phyloP scores from a whole-genome alignment of 768 basidiomycete species.

The Rhizopogon vinicolor region DNA sequence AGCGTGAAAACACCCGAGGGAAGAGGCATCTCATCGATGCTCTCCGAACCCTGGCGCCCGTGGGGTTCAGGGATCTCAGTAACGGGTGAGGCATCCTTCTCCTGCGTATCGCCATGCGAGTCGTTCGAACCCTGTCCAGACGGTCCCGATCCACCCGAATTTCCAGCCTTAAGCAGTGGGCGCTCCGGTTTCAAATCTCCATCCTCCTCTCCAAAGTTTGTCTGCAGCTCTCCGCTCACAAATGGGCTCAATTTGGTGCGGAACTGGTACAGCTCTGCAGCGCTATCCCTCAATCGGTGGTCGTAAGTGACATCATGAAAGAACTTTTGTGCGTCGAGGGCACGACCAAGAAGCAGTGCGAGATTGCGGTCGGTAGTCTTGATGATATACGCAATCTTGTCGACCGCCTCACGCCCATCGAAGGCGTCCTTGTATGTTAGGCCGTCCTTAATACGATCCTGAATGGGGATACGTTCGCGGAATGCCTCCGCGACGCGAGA shows the following conservation, averaged over 20 bases:
- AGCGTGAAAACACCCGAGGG: conserved; percentile 96
- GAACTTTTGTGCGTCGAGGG: conserved; percentile 96
- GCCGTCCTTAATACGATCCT: conserved; percentile 89
- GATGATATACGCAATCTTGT: conserved; percentile 96
- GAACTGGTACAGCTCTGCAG: conserved; percentile 91
- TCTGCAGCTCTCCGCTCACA: conserved; percentile 65
- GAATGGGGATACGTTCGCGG: conserved; percentile 68
- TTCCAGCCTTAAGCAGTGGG: conserved; percentile 9
- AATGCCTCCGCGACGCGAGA: conserved; percentile 95
- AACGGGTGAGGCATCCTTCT: conserved; percentile 27
- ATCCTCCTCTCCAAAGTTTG: conserved; percentile 30
- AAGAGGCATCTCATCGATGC: conserved; percentile 61
- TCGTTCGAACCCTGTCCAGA: conserved; percentile 30
- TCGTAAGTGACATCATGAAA: conserved; percentile 99
- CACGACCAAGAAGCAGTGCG: conserved; percentile 90
- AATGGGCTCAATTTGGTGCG: conserved; percentile 81
- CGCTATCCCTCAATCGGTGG: conserved; percentile 87
- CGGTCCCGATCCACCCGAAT: conserved; percentile 17
- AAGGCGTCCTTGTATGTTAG: conserved; percentile 96
- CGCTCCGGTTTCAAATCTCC: conserved; percentile 21
- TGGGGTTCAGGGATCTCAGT: conserved; percentile 12
- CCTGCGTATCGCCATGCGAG: conserved; percentile 18
- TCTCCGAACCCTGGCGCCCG: conserved; percentile 37
- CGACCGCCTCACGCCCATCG: conserved; percentile 95
- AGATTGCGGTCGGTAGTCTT: conserved; percentile 97